Evolutionary conservation across 78 protist species (phyloP).

Genomic region (Anaeramoeba flamelloides): DNA sequence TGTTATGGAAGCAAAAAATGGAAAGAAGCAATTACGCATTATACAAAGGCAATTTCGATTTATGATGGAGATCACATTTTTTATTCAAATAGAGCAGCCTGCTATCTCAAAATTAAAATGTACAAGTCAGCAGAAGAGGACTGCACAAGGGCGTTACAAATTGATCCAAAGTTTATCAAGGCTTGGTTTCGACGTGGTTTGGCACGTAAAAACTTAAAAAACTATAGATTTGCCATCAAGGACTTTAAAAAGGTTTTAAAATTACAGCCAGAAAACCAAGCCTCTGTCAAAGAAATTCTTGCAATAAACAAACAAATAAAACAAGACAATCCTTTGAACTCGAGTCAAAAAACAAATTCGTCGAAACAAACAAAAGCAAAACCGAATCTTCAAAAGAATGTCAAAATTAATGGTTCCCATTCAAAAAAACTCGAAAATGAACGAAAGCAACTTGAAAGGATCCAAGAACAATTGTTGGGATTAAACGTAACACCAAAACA

Average conservation of each 20-base stretch:
- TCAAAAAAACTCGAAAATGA: neutral
- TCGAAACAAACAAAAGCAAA: neutral
- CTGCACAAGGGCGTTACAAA: neutral
- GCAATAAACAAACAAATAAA: neutral
- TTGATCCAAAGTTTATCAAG: neutral
- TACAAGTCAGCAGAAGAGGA: neutral
- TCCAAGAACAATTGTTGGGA: neutral
- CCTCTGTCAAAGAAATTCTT: neutral
- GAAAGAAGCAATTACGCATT: neutral
- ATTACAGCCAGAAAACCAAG: neutral
- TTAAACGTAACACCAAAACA: neutral
- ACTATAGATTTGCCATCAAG: neutral
- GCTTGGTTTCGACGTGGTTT: neutral
- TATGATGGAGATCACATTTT: neutral
- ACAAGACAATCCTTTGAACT: neutral
- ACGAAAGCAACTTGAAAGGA: neutral
- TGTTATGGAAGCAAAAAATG: neutral
- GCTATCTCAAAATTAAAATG: neutral
- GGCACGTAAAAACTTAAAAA: neutral
- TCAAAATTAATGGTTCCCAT: neutral
- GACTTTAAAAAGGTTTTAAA: neutral
- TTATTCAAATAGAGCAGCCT: neutral
- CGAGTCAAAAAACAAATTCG: neutral
- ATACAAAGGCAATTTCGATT: neutral
- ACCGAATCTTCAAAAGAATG: neutral